Evolutionary conservation across 2,329 filamentous ascomycete genomes (phyloP), one percentile per base, ranked within the genome.

Genomic region (Talaromyces sp.): DNA sequence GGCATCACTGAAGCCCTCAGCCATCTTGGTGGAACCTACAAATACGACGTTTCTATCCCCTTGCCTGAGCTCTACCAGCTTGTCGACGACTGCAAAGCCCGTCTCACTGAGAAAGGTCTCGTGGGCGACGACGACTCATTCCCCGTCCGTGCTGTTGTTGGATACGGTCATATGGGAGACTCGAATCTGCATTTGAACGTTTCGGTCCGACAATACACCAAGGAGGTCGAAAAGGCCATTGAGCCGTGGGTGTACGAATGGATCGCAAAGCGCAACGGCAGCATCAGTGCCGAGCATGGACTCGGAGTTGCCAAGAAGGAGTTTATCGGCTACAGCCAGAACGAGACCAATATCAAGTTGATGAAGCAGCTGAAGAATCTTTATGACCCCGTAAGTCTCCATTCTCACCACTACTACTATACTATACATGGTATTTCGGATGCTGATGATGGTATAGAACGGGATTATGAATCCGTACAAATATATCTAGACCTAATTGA

Each of bases 401-500:
- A 14, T 52, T 42, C 62, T 61, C 10, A 57, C 42, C 55, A 7
- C 5, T 6, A 8, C 51, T 28, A 40, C 30, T 23, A 23, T 23
- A 23, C 23, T 23, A 23, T 23, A 23, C 14, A n/a, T n/a, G 23
- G 30, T 28, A 28, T 33, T 16, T 34, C 58, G 33, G 72, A 62
- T 57, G 36, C 54, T 18, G 60, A 47, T 44, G 9, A 36, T 34
- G n/a, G 4, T 62, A 34, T 68, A 96, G 92, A 96, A 96, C 68
- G 93, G 92, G 55, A 98, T 98, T 77, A 96, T 98, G 92, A 98
- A 97, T 79, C 94, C 94, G 0, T 98, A 98, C 82, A 98, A 98
- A 79, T 98, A 97, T 76, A 89, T 98, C 56, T 78, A 73, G 55
- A 27, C 18, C 7, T 3, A 30, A 34, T 50, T 18, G n/a, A 27